Evolutionary conservation across 352 stramenopile species (phyloP).

Genomic region (Phytophthora boehmeriae): DNA sequence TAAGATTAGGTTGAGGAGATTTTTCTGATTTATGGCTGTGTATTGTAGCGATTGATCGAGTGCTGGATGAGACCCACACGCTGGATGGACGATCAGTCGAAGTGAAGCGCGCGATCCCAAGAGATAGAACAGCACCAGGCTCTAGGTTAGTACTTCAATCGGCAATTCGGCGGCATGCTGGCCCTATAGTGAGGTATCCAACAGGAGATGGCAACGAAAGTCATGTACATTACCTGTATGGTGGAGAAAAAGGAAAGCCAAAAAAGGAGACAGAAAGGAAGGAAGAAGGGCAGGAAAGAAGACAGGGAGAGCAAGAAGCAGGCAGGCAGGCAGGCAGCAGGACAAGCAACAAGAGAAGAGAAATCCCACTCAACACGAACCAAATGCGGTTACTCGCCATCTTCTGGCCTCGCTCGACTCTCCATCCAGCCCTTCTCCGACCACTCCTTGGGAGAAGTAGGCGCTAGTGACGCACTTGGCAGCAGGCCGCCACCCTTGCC

Average conservation of each 20-base stretch:
- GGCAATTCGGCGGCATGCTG: too few relatives aligned
- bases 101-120: slow-evolving; percentile 92
- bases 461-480: slow-evolving; percentile 28
- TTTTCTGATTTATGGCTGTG: slow-evolving; percentile 32
- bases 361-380: slow-evolving; percentile 47
- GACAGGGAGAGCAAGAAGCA: slow-evolving; percentile 21
- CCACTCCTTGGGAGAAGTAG: slow-evolving; percentile 23
- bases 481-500: slow-evolving; percentile 11
- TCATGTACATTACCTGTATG: slow-evolving; percentile 32
- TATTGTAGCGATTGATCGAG: slow-evolving; percentile 72
- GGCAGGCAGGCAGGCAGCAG: slow-evolving; percentile 32
- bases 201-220: slow-evolving; percentile 5
- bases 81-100: slow-evolving; percentile 92
- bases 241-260: neutral
- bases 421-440: slow-evolving; percentile 39
- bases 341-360: slow-evolving; percentile 30
- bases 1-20: slow-evolving; percentile 4
- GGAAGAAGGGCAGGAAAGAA: slow-evolving; percentile 37
- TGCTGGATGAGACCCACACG: slow-evolving; percentile 87
- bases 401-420: slow-evolving; percentile 34
- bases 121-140: slow-evolving; percentile 72
- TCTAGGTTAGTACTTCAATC: slow-evolving; percentile 75
- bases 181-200: neutral
- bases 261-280: slow-evolving; percentile 20
- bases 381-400: slow-evolving; percentile 35